phyloP scores from a whole-genome alignment of 345 rosid genomes.

The Euphorbia tirucalli region DNA sequence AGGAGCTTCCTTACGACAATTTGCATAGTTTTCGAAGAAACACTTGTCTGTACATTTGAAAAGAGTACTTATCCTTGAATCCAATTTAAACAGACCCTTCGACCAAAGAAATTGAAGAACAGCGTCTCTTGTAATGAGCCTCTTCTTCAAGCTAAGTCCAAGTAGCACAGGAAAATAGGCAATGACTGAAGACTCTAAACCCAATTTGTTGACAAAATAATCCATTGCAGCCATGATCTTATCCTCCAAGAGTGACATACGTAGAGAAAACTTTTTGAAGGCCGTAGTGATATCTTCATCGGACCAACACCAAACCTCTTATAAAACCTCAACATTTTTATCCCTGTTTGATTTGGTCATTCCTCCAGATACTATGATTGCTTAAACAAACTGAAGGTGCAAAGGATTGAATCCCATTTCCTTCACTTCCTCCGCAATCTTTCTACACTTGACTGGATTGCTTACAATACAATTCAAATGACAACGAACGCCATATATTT shows the following conservation, averaged over 20 bases:
- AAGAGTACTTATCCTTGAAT: background rate
- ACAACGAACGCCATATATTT: too few relatives aligned
- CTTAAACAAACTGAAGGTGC: slow-evolving; percentile 34
- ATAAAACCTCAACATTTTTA: slow-evolving; percentile 34
- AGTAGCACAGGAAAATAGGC: too few relatives aligned
- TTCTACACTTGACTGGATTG: background rate
- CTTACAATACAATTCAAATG: too few relatives aligned
- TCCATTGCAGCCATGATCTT: slow-evolving; percentile 42
- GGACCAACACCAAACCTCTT: slow-evolving; percentile 57
- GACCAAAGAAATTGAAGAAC: background rate
- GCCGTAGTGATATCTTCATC: slow-evolving; percentile 38
- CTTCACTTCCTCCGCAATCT: slow-evolving; percentile 27
- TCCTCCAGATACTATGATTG: slow-evolving; percentile 33
- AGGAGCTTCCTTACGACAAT: slow-evolving; percentile 3
- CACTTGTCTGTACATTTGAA: background rate
- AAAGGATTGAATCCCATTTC: slow-evolving; percentile 49
- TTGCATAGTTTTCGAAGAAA: too few relatives aligned
- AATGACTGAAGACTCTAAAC: slow-evolving; percentile 18
- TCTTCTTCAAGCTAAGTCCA: slow-evolving; percentile 40
- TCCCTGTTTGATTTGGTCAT: slow-evolving; percentile 40
- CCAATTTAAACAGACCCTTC: slow-evolving; percentile 10
- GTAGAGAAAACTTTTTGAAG: slow-evolving; percentile 40
- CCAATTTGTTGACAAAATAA: slow-evolving; percentile 44
- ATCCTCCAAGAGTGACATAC: slow-evolving; percentile 42
- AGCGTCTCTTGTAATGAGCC: slow-evolving; percentile 17